Percentiles rank a stretch among this genome's conserved stretches.
phyloP scores from a whole-genome alignment of 768 basidiomycete genomes.

The Boletus pseudo-olivaceus region DNA sequence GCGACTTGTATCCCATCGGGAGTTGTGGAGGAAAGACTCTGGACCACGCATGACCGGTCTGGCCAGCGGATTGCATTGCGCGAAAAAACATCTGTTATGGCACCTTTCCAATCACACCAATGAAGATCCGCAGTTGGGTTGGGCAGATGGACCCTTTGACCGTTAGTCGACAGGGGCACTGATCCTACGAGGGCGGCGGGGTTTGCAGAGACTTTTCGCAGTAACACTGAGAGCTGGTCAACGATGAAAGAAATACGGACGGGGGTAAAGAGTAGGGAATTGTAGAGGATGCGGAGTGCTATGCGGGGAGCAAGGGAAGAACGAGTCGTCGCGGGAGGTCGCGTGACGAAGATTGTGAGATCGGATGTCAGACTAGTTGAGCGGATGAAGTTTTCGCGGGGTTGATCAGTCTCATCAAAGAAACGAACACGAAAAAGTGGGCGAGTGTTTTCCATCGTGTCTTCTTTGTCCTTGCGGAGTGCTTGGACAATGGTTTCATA shows the following conservation, averaged over 20 bases:
- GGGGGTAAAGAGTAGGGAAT: constrained; percentile 87
- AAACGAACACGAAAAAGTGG: constrained; percentile 94
- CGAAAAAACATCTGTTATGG: constrained; percentile 94
- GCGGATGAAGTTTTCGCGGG: constrained; percentile 68
- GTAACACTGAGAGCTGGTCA: constrained; percentile 78
- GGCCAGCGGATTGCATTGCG: constrained; percentile 78
- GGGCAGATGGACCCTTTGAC: constrained; percentile 69
- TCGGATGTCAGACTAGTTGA: constrained; percentile 87
- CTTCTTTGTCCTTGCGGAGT: constrained; percentile 63
- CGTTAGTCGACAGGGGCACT: constrained; percentile 72
- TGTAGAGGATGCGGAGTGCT: constrained; percentile 84
- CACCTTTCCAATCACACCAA: constrained; percentile 97
- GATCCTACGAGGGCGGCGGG: constrained; percentile 72
- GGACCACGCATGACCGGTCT: constrained; percentile 84
- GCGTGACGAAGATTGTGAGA: constrained; percentile 84
- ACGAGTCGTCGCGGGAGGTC: constrained; percentile 64
- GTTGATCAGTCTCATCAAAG: constrained; percentile 85
- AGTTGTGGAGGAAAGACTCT: constrained; percentile 49
- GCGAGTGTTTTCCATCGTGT: constrained; percentile 42
- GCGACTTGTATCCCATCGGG: constrained; percentile 47
- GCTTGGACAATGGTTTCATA: constrained; percentile 73
- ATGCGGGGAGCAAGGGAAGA: constrained; percentile 70
- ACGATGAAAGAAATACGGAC: constrained; percentile 73
- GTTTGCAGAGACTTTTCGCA: constrained; percentile 66
- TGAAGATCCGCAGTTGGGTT: constrained; percentile 84